Evolutionary conservation across 441 rosid species (phyloP), one percentile per base, ranked within the genome.

Genomic region (Croton setiger): DNA sequence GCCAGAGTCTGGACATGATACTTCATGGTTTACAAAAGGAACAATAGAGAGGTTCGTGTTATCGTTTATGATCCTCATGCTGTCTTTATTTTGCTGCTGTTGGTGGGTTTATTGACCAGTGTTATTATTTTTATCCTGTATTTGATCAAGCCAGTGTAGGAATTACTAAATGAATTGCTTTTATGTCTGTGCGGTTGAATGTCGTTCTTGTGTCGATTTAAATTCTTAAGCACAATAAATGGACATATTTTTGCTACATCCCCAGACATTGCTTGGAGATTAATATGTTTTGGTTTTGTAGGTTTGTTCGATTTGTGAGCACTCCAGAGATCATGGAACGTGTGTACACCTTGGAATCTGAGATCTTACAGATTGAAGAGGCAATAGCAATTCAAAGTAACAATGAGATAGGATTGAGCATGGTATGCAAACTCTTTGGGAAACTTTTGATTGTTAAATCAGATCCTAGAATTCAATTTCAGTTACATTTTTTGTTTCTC

Each of bases 301-400:
- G 99, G 93, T 95, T 92, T 88, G 99, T 95, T 66, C 99, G 99
- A 33, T 95, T 95, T 81, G 98, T 95, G 72, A 95, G 96, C 76
- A 92, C 91, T 71, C 98, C 98, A 0, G 98, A 89, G 86, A 75
- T 95, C 41, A 66, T 95, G 75, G 98, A 95, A 74, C 83, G 99
- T 67, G 96, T 91, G 60, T 78, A 87, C 73, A 81, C 84, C 20
- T 72, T 89, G 58, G 99, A 95, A 81, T 90, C 97, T 45, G 99
- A 95, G 87, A 90, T 95, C 71, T 75, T 87, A 76, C 99, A 95
- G 84, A 89, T 92, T 60, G 91, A 85, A 71, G 91, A 91, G 83
- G 98, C 97, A 73, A 88, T 92, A 82, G 84, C 84, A 39, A 85
- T 83, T 65, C 99, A 91, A 80, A 85, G 88, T 83, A 90, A 84